Conservation (phyloP, 164 flowering plant species). For the Liriodendron chinense region DNA sequence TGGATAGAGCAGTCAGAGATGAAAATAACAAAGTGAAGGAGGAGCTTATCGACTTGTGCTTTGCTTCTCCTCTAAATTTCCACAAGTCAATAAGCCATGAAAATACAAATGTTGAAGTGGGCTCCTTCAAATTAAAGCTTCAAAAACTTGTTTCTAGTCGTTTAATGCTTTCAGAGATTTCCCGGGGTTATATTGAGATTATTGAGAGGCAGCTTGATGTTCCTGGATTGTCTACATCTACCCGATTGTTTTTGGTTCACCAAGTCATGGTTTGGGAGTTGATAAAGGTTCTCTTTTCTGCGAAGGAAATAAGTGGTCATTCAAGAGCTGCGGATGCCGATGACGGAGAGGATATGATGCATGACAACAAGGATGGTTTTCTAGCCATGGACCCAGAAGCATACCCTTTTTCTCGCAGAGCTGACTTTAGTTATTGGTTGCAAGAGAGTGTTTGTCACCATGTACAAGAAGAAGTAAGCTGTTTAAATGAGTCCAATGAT, state of each 20-base stretch:
- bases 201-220: constrained; percentile 77
- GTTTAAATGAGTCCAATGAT: constrained; percentile 55
- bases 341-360: constrained; percentile 79
- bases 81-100: constrained; percentile 65
- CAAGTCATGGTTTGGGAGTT: constrained; percentile 94
- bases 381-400: constrained; percentile 70
- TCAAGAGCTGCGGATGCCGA: constrained; percentile 46
- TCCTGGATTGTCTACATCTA: constrained; percentile 53
- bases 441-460: constrained; percentile 91
- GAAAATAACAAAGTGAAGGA: constrained; percentile 63
- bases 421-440: constrained; percentile 94
- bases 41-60: constrained; percentile 70
- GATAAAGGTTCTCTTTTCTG: constrained; percentile 87
- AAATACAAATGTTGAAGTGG: constrained; percentile 48
- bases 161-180: constrained; percentile 65
- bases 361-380: constrained; percentile 58
- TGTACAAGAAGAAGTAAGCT: constrained; percentile 80
- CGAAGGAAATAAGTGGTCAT: constrained; percentile 36
- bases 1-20: constrained; percentile 75
- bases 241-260: constrained; percentile 65
- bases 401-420: constrained; percentile 78
- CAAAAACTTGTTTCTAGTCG: constrained; percentile 60
- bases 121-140: constrained; percentile 63
- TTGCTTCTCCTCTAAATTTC: constrained; percentile 60
- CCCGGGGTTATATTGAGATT: constrained; percentile 63